A percentile compares a stretch with the other conserved stretches of the same genome.
phyloP scores from a whole-genome alignment of 2,329 filamentous ascomycete genomes.

The Trichoderma sp. region DNA sequence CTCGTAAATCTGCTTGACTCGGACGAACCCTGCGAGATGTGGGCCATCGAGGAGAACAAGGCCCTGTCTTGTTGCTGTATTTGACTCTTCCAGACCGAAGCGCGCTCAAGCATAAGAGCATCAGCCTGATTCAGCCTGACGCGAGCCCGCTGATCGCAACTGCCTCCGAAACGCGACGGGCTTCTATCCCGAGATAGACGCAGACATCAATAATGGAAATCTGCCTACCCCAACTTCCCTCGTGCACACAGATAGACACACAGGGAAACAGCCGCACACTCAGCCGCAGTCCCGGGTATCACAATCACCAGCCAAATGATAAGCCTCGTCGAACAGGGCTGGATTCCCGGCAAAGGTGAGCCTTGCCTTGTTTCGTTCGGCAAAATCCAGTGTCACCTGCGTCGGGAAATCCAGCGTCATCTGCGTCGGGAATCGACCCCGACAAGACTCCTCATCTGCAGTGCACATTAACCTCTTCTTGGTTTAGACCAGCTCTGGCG shows the following conservation, averaged over 20 bases:
- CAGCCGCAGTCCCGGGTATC: background rate
- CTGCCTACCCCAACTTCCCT: background rate
- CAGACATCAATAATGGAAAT: background rate
- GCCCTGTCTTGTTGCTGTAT: background rate
- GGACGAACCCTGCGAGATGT: background rate
- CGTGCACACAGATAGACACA: background rate
- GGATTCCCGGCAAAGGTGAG: background rate
- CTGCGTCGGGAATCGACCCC: slow-evolving; percentile 21
- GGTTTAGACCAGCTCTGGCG: background rate
- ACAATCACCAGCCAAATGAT: background rate
- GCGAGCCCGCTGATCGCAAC: background rate
- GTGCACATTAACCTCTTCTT: background rate
- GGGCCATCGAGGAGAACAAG: background rate
- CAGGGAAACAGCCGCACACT: background rate
- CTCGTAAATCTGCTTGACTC: background rate
- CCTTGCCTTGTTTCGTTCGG: background rate
- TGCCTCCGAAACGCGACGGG: background rate
- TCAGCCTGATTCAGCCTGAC: background rate
- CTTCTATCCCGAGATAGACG: background rate
- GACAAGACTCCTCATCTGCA: slow-evolving; percentile 13
- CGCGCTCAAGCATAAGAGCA: background rate
- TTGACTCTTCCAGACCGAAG: slow-evolving; percentile 1
- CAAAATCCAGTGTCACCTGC: background rate
- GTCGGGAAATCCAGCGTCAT: background rate
- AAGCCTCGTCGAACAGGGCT: background rate